Evolutionary conservation across 1,284 basidiomycete genomes (phyloP), one percentile per base, ranked within the genome.

Genomic region (Puccinia novopanici): DNA sequence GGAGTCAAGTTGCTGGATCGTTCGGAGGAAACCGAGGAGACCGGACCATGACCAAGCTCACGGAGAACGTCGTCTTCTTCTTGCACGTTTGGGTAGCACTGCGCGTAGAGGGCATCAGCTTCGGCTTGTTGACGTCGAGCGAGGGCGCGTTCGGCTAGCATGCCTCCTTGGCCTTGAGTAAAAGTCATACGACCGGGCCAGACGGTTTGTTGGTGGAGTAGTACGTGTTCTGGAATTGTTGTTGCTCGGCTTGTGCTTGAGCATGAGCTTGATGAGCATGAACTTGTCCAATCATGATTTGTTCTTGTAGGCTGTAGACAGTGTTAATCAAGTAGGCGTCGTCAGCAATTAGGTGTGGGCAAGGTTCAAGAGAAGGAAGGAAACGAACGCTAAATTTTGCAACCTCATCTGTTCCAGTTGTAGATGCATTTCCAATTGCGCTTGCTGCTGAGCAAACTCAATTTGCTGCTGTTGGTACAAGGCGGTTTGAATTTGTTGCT

Each of bases 391-490:
- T 57, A 80, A 65, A 40, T 80, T 80, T 61, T 80, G 77, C 37
- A 80, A 42, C 55, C 77, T 71, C 77, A 80, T 80, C 65, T 80
- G 77, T 72, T 80, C 77, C 40, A 80, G 40, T 63, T 80, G 77
- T 45, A 80, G 37, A 72, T 80, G 77, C 55, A 80, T 80, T 71
- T 80, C 77, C 45, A 80, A 61, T 73, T 80, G 77, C 45, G 77
- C 77, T 40, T 80, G 77, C 52, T 80, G 77, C 48, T 80, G 77
- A 73, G 77, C 77, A 80, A 80, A 73, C 37, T 80, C 77, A 24
- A 80, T 70, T 73, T 80, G 77, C 55, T 80, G 77, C 57, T 80
- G 77, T 65, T 80, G 77, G 40, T 73, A 80, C 55, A 73, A 50
- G 50, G 77, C 77, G 42, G 70, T 45, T 80, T 80, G 77, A 61